phyloP scores from a whole-genome alignment of 2,329 filamentous ascomycete species.

The Remersonia thermophila region DNA sequence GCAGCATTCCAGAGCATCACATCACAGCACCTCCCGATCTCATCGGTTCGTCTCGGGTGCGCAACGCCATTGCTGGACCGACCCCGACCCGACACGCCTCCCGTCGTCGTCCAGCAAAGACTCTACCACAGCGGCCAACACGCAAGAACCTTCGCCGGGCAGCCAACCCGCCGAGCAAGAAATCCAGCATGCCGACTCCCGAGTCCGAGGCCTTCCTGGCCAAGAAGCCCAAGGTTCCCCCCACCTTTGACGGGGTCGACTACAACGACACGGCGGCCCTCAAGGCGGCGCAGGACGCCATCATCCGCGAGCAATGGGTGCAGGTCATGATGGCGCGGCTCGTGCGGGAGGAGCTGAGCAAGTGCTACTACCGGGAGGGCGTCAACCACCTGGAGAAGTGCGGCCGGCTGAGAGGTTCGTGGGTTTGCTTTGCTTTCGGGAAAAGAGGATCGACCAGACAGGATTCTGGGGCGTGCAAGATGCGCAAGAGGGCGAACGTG shows the following conservation, averaged over 20 bases:
- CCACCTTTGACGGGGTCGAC: conserved; percentile 77
- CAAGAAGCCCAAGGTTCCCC: conserved; percentile 70
- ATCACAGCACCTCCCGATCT: conserved; percentile 2
- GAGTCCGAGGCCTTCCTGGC: conserved; percentile 73
- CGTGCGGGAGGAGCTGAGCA: conserved; percentile 70
- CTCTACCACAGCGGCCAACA: no score
- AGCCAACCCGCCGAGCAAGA: no score
- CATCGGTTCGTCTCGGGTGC: conserved; percentile 2
- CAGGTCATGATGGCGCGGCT: conserved; percentile 79
- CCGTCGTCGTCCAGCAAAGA: conserved; percentile 6
- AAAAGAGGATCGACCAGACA: no score
- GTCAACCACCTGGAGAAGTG: conserved; percentile 86
- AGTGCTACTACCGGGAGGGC: conserved; percentile 74
- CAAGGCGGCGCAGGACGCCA: conserved; percentile 71
- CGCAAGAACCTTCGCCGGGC: conserved; percentile 1
- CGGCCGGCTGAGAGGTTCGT: conserved; percentile 65
- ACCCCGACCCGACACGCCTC: conserved; percentile 5
- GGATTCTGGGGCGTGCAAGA: no score
- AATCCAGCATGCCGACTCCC: conserved; percentile 78
- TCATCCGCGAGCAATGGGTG: conserved; percentile 81
- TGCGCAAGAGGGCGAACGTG: background rate
- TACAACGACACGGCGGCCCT: conserved; percentile 71
- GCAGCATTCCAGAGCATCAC: no score
- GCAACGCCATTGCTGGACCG: conserved; percentile 7
- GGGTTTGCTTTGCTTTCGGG: background rate